A percentile compares a stretch with the other conserved stretches of the same genome.
Evolutionary conservation across 2,329 filamentous ascomycete species (phyloP).

Genomic region (Fusarium sp.): DNA sequence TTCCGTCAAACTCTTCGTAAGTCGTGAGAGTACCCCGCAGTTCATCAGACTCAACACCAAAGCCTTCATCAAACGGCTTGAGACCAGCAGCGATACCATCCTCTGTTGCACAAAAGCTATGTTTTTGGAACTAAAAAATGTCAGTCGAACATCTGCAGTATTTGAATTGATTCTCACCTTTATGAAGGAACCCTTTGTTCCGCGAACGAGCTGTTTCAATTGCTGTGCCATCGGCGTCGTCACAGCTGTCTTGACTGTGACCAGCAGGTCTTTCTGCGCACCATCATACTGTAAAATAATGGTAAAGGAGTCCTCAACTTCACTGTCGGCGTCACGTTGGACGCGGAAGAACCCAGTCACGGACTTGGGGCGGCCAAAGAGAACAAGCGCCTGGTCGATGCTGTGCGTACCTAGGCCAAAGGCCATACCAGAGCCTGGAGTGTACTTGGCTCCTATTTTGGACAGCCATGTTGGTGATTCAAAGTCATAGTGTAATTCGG

Average conservation of each 20-base stretch:
- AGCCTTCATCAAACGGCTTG: slow-evolving; percentile 23
- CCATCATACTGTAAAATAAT: slow-evolving; percentile 67
- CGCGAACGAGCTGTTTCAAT: slow-evolving; percentile 30
- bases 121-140: slow-evolving; percentile 64
- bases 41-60: slow-evolving; percentile 33
- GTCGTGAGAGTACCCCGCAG: slow-evolving; percentile 49
- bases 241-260: slow-evolving; percentile 36
- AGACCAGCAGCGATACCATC: slow-evolving; percentile 31
- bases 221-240: slow-evolving; percentile 30
- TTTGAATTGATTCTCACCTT: slow-evolving; percentile 7
- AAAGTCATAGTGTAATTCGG: slow-evolving; percentile 73
- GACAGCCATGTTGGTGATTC: slow-evolving; percentile 54
- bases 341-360: slow-evolving; percentile 38
- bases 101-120: slow-evolving; percentile 48
- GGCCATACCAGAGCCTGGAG: slow-evolving; percentile 53
- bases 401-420: slow-evolving; percentile 48
- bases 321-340: slow-evolving; percentile 34
- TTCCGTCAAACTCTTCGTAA: slow-evolving; percentile 48
- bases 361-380: slow-evolving; percentile 28
- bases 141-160: fast-evolving
- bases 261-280: slow-evolving; percentile 46
- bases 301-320: slow-evolving; percentile 61
- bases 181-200: slow-evolving; percentile 37
- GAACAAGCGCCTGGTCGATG: slow-evolving; percentile 35
- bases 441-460: slow-evolving; percentile 46